Conservation (phyloP, 768 basidiomycete species). For the Boletus speciosus region DNA sequence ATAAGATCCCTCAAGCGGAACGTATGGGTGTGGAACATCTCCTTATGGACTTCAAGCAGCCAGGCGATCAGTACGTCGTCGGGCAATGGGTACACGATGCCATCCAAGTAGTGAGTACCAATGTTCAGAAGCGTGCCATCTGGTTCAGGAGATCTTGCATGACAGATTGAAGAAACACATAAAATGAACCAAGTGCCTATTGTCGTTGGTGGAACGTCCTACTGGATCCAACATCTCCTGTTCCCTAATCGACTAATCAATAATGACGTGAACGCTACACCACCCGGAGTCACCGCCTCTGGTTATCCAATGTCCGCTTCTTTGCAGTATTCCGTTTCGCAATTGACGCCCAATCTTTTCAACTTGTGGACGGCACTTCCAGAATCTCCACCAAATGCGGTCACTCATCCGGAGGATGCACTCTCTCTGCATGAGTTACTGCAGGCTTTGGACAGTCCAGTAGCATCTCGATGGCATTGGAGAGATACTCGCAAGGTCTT, state of each 20-base stretch:
- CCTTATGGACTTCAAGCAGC: slow-evolving; percentile 83
- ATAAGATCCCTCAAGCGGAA: slow-evolving; percentile 81
- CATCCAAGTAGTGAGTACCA: slow-evolving; percentile 57
- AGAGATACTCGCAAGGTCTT: slow-evolving; percentile 87
- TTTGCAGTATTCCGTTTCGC: slow-evolving; percentile 40
- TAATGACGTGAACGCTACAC: slow-evolving; percentile 16
- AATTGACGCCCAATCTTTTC: slow-evolving; percentile 46
- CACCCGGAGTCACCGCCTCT: background rate
- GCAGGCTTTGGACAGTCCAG: slow-evolving; percentile 59
- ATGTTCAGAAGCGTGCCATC: background rate
- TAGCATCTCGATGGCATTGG: slow-evolving; percentile 94
- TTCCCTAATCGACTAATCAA: slow-evolving; percentile 72
- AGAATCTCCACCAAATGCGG: slow-evolving; percentile 53
- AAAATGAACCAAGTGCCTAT: slow-evolving; percentile 67
- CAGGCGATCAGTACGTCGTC: slow-evolving; percentile 84
- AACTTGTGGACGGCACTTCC: slow-evolving; percentile 58
- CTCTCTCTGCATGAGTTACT: slow-evolving; percentile 68
- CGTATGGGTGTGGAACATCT: slow-evolving; percentile 81
- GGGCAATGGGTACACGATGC: slow-evolving; percentile 89
- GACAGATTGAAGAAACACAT: slow-evolving; percentile 75
- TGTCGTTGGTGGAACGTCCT: slow-evolving; percentile 92
- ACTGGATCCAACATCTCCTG: slow-evolving; percentile 95
- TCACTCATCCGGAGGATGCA: slow-evolving; percentile 51
- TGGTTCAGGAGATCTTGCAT: background rate
- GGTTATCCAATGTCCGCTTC: slow-evolving; percentile 30